Percentiles rank a stretch among this genome's conserved stretches.
Evolutionary conservation across 2,329 filamentous ascomycete species (phyloP).

Genomic region (Apiospora marii): DNA sequence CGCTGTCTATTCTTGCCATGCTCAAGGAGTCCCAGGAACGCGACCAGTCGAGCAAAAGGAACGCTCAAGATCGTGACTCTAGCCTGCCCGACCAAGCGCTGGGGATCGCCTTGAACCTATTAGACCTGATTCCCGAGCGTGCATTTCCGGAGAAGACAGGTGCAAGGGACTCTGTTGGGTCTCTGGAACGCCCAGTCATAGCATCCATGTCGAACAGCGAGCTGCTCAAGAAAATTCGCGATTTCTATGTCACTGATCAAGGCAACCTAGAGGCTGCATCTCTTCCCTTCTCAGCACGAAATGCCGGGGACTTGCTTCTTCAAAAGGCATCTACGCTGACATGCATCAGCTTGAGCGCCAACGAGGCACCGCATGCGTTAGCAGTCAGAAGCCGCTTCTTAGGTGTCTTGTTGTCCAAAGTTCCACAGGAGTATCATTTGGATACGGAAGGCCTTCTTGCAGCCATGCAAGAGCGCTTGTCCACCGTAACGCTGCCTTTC

Average conservation of each 20-base stretch:
- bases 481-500: conserved; percentile 54
- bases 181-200: conserved; percentile 39
- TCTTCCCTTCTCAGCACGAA: conserved; percentile 64
- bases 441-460: conserved; percentile 57
- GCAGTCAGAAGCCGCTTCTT: conserved; percentile 67
- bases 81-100: conserved; percentile 45
- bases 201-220: conserved; percentile 54
- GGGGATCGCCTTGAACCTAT: conserved; percentile 61
- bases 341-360: conserved; percentile 54
- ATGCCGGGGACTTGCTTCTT: conserved; percentile 69
- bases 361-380: conserved; percentile 54
- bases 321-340: conserved; percentile 64
- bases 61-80: background rate
- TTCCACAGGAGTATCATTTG: conserved; percentile 51
- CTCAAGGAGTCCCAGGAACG: conserved; percentile 60
- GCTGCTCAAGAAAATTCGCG: conserved; percentile 66
- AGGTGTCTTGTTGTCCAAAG: conserved; percentile 64
- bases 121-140: conserved; percentile 71
- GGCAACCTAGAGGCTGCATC: conserved; percentile 70
- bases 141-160: conserved; percentile 57
- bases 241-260: conserved; percentile 75
- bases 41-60: conserved; percentile 35
- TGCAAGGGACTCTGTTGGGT: conserved; percentile 34
- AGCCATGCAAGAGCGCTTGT: conserved; percentile 59
- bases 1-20: conserved; percentile 70